Evolutionary conservation across 2,329 filamentous ascomycete species (phyloP), one percentile per base, ranked within the genome.

Genomic region (Alternaria arborescens): DNA sequence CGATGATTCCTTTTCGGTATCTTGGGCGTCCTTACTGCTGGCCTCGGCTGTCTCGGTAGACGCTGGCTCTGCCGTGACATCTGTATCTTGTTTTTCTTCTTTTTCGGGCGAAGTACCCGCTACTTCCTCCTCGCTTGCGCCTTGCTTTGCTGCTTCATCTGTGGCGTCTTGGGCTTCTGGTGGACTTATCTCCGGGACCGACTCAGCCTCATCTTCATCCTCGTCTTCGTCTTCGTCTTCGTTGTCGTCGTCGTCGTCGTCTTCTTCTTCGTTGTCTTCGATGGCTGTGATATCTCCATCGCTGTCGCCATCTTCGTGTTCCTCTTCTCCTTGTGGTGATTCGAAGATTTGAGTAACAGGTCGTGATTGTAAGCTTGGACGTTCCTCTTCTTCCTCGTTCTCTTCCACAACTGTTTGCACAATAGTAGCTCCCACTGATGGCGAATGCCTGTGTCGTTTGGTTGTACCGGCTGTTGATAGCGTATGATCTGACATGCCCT

Each of bases 321-420:
- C 57, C 3, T 43, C 40, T 10, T 62, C 62, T 42, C 62, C 61
- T n/a, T 64, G 54, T 26, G 60, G 40, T 7, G 64, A 42, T 24
- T 72, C 70, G 16, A 65, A 71, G 5, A 68, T 60, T 24, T 69
- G 64, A 5, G 67, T 67, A 41, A 68, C 61, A 6, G 67, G 62
- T 20, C 65, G 64, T 28, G 59, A 16, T 10, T 53, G 56, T 4
- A 64, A 48, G 28, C 55, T 63, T 32, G 62, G 63, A 8, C 58
- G 60, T n/a, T 69, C 68, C 18, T 80, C 79, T 38, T 91, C 88
- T 61, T 97, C 93, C 71, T 96, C 93, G 56, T 91, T 89, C 51
- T 92, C 88, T 75, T 97, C 93, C 36, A 92, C 85, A 14, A 97
- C 93, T 0, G 92, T 95, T 1, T 89, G 88, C 20, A 97, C 91